Evolutionary conservation across 306 rosid genomes (phyloP).

Genomic region (Cyamopsis tetragonoloba): DNA sequence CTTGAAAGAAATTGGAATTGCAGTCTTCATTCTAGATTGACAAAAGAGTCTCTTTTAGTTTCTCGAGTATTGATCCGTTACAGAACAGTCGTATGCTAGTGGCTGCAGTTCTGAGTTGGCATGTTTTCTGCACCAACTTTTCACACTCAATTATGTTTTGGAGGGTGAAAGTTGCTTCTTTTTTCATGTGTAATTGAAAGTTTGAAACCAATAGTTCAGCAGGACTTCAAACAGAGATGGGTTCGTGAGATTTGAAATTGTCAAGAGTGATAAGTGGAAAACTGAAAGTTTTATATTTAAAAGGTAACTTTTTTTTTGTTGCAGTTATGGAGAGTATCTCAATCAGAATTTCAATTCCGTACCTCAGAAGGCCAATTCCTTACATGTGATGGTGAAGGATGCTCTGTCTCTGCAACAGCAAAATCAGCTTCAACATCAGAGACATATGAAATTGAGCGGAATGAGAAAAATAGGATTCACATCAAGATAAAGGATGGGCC

Average conservation of each 20-base stretch:
- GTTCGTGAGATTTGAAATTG: neutral
- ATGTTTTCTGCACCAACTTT: neutral
- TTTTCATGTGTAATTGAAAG: constrained; percentile 4
- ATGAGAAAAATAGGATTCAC: constrained; percentile 54
- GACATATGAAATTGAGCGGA: constrained; percentile 56
- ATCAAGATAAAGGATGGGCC: constrained; percentile 52
- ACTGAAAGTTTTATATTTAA: constrained; percentile 9
- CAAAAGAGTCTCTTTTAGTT: neutral
- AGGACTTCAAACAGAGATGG: neutral
- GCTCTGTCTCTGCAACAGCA: constrained; percentile 63
- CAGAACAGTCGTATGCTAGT: neutral
- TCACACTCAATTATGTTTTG: constrained; percentile 10
- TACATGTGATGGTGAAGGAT: constrained; percentile 54
- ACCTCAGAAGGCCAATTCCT: constrained; percentile 69
- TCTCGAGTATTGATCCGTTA: neutral
- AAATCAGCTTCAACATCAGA: constrained; percentile 53
- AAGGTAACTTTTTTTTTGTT: constrained; percentile 4
- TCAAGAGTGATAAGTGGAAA: neutral
- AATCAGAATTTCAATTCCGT: constrained; percentile 65
- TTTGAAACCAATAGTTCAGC: neutral
- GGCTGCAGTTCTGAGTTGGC: constrained; percentile 9
- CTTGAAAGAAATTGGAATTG: neutral
- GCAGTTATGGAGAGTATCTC: constrained; percentile 83
- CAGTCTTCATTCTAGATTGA: neutral
- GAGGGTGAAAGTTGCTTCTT: constrained; percentile 13